A percentile compares a stretch with the other conserved stretches of the same genome.
Conservation (phyloP, 768 basidiomycete genomes). For the Nevesoporus exiguus region DNA sequence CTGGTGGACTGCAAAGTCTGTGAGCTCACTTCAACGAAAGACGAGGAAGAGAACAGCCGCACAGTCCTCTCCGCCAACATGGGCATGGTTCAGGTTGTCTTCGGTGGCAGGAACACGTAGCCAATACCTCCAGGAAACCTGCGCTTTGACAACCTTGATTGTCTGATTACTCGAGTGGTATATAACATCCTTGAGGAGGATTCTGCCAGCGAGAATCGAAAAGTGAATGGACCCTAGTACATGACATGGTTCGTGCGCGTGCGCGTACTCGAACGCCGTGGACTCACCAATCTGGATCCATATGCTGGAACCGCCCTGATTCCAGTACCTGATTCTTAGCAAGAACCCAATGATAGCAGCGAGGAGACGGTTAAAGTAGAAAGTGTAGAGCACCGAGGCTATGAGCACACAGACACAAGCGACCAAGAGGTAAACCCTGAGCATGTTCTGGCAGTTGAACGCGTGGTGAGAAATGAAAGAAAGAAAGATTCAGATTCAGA, state of each 20-base stretch:
- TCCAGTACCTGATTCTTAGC: slow-evolving; percentile 77
- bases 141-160: slow-evolving; percentile 76
- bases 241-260: slow-evolving; percentile 1
- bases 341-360: slow-evolving; percentile 62
- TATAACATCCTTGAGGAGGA: slow-evolving; percentile 81
- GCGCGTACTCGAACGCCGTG: not conserved
- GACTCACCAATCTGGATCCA: slow-evolving; percentile 80
- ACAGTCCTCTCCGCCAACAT: slow-evolving; percentile 54
- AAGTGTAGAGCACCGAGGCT: slow-evolving; percentile 68
- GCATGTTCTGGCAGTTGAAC: slow-evolving; percentile 36
- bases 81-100: slow-evolving; percentile 53
- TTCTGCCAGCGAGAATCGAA: slow-evolving; percentile 81
- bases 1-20: slow-evolving; percentile 32
- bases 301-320: slow-evolving; percentile 65
- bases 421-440: slow-evolving; percentile 58
- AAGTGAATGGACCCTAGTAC: slow-evolving; percentile 82
- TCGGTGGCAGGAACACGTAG: slow-evolving; percentile 74
- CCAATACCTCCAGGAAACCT: slow-evolving; percentile 95
- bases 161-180: slow-evolving; percentile 95
- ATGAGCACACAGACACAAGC: slow-evolving; percentile 56
- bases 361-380: slow-evolving; percentile 89
- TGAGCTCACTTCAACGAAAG: slow-evolving; percentile 4
- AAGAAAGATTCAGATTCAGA: not conserved
- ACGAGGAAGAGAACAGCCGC: slow-evolving; percentile 23
- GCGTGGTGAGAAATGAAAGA: not conserved